Evolutionary conservation across 192 early-diverging fungal genomes (phyloP).

Genomic region (Backusella tarrabulga): DNA sequence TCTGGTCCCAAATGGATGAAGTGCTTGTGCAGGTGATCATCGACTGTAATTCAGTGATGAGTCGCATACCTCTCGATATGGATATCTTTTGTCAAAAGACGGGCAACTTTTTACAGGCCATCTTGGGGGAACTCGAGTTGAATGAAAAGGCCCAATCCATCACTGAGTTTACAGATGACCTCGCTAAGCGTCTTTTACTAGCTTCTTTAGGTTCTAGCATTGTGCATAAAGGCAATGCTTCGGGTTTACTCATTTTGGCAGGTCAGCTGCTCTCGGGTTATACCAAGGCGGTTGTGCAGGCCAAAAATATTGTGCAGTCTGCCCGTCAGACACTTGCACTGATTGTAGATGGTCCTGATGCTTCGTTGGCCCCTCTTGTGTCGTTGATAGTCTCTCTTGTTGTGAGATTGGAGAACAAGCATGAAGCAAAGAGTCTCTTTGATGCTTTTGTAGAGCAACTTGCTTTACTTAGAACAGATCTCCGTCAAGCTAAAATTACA

Average conservation of each 20-base stretch:
- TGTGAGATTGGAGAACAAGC: neutral
- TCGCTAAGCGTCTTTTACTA: constrained; percentile 5
- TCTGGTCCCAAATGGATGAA: constrained; percentile 13
- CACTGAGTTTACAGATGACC: neutral
- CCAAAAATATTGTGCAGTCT: neutral
- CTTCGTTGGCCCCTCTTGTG: constrained; percentile 2
- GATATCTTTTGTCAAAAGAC: constrained; percentile 9
- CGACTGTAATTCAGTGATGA: neutral
- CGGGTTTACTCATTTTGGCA: neutral
- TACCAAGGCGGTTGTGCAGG: neutral
- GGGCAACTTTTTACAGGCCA: neutral
- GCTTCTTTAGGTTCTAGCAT: neutral
- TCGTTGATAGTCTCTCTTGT: neutral
- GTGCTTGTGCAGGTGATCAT: constrained; percentile 5
- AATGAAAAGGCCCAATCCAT: neutral
- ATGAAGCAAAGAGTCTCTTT: neutral
- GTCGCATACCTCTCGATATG: neutral
- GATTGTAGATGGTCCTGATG: neutral
- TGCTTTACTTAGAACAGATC: neutral
- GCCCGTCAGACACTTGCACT: neutral
- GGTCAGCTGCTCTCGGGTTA: constrained; percentile 1
- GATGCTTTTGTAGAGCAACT: neutral
- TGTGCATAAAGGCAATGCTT: constrained; percentile 3
- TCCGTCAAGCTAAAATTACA: neutral
- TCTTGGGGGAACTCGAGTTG: neutral